Conservation (phyloP, 1,139 yeast species). For the Suhomyces panamericanus region DNA sequence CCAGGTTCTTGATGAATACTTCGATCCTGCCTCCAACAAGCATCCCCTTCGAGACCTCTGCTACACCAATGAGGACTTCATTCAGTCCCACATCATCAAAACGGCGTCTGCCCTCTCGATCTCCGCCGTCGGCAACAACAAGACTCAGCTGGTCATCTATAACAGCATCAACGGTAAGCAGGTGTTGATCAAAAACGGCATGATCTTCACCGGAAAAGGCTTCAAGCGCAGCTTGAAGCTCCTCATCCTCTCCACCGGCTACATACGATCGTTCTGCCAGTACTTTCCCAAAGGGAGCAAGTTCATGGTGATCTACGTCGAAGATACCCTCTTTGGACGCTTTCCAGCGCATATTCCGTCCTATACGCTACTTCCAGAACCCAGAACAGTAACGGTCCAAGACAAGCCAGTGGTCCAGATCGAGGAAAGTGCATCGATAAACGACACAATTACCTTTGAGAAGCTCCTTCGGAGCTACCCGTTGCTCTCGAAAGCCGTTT, state of each 20-base stretch:
- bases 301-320: constrained; percentile 55
- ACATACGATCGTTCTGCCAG: constrained; percentile 46
- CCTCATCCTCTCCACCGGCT: constrained; percentile 43
- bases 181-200: constrained; percentile 56
- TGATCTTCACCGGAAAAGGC: constrained; percentile 56
- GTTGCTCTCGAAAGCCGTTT: constrained; percentile 44
- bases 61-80: constrained; percentile 59
- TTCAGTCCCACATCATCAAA: constrained; percentile 66
- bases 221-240: constrained; percentile 51
- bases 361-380: constrained; percentile 1
- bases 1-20: constrained; percentile 47
- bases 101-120: constrained; percentile 35
- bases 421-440: background rate
- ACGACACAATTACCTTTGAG: constrained; percentile 21
- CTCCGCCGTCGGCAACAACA: constrained; percentile 41
- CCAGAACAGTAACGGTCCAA: background rate
- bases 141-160: constrained; percentile 47
- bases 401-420: background rate
- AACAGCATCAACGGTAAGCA: constrained; percentile 63
- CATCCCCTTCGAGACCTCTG: constrained; percentile 56
- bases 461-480: constrained; percentile 51
- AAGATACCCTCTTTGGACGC: constrained; percentile 49
- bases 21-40: constrained; percentile 46
- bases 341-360: constrained; percentile 1
- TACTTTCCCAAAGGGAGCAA: constrained; percentile 50